Evolutionary conservation across 768 basidiomycete genomes (phyloP).

Genomic region (Auricularia auricula-judae): DNA sequence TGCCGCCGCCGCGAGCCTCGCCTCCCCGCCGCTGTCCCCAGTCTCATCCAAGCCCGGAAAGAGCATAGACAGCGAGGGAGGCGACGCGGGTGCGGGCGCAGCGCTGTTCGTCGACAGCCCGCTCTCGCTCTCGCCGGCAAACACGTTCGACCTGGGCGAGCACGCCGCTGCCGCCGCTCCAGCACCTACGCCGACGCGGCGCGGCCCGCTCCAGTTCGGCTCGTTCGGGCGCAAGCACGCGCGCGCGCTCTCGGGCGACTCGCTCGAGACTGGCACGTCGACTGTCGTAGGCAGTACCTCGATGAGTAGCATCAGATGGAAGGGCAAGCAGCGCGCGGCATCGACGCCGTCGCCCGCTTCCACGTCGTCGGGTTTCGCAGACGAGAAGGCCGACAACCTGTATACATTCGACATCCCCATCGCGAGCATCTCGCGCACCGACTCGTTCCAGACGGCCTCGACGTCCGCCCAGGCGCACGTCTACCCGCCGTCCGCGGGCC

Average conservation of each 20-base stretch:
- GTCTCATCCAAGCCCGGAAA: background rate
- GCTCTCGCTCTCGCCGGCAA: background rate
- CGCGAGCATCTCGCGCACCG: background rate
- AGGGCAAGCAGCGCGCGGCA: background rate
- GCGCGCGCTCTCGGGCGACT: background rate
- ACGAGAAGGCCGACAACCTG: background rate
- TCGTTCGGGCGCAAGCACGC: background rate
- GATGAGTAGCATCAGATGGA: background rate
- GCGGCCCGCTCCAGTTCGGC: too few relatives aligned
- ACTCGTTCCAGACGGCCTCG: background rate
- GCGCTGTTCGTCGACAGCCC: background rate
- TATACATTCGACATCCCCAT: background rate
- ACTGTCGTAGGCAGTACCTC: background rate
- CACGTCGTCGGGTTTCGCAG: background rate
- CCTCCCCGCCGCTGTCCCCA: background rate
- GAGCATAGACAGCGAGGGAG: background rate
- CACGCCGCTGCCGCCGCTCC: background rate
- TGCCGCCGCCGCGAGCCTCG: background rate
- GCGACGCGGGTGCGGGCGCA: background rate
- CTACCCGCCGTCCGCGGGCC: background rate
- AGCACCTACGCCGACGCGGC: too few relatives aligned
- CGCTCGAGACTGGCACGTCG: background rate
- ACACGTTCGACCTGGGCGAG: background rate
- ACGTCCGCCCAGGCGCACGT: background rate
- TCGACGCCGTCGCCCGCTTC: background rate